Percentiles rank a stretch among this genome's conserved stretches.
phyloP scores from a whole-genome alignment of 176 grass and related monocot species.

The Stipa capillata region DNA sequence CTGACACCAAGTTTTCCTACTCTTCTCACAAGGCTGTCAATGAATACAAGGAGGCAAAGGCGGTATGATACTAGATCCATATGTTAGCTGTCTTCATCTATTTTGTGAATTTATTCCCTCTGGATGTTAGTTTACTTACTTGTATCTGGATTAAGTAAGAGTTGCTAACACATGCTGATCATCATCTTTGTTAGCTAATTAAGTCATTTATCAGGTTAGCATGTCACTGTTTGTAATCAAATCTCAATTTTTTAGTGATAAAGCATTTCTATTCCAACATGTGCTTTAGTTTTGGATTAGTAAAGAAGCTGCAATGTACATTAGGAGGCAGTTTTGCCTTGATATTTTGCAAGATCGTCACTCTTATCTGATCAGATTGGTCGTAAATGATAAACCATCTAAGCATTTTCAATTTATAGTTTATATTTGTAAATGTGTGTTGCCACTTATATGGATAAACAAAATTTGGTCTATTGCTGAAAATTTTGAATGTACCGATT shows the following conservation, averaged over 20 bases:
- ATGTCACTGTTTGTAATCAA: not conserved
- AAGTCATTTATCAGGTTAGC: not conserved
- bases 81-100: not conserved
- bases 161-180: not conserved
- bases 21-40: constrained; percentile 80
- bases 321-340: not conserved
- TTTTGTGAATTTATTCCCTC: not conserved
- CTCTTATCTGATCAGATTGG: not conserved
- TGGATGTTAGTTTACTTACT: not conserved
- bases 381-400: not conserved
- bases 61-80: constrained; percentile 35
- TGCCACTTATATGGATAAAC: not conserved
- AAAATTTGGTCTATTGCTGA: not conserved
- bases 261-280: not conserved
- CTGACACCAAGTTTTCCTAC: constrained; percentile 75
- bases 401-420: not conserved
- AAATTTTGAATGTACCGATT: not conserved
- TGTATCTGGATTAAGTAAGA: not conserved
- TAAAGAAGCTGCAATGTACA: not conserved
- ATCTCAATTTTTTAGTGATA: not conserved
- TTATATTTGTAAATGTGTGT: not conserved
- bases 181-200: too few species aligned
- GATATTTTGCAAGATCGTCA: not conserved
- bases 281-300: not conserved
- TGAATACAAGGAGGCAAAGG: constrained; percentile 88